Percentiles rank a stretch among this genome's conserved stretches.
Conservation (phyloP, 2,329 filamentous ascomycete species). For the Cladosporium sp. region DNA sequence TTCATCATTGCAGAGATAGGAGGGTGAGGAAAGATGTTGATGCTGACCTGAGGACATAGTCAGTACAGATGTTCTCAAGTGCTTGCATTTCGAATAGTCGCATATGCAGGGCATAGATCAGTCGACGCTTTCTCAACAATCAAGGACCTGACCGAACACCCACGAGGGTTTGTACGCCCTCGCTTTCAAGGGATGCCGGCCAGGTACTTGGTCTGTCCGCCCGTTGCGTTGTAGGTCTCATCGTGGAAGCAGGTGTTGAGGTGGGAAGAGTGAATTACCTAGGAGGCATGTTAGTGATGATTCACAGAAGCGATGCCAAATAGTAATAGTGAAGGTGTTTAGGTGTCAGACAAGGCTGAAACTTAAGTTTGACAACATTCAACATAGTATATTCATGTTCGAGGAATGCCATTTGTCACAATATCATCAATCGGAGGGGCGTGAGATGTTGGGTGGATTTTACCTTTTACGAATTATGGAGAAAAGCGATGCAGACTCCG, state of each 20-base stretch:
- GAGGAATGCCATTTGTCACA: conserved; percentile 66
- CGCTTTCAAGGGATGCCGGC: conserved; percentile 50
- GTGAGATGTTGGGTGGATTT: not conserved
- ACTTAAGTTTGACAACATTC: conserved; percentile 59
- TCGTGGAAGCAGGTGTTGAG: conserved; percentile 42
- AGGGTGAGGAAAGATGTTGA: not conserved
- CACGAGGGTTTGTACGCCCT: conserved; percentile 62
- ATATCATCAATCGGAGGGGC: conserved; percentile 51
- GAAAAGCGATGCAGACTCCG: not conserved
- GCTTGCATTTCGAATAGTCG: not conserved
- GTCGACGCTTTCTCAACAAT: conserved; percentile 68
- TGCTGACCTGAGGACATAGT: conserved; percentile 20
- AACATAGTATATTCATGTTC: conserved; percentile 60
- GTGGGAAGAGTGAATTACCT: conserved; percentile 22
- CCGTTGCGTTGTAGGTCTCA: conserved; percentile 63
- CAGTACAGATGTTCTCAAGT: conserved; percentile 16
- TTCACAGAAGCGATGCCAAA: conserved; percentile 12
- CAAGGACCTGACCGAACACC: conserved; percentile 49
- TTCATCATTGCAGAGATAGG: conserved; percentile 54
- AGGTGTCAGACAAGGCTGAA: conserved; percentile 65
- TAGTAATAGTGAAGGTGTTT: conserved; percentile 17
- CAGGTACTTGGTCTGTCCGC: conserved; percentile 61
- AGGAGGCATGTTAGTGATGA: conserved; percentile 30
- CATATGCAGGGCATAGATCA: conserved; percentile 40
- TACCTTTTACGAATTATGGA: conserved; percentile 16